Evolutionary conservation across 257 asterid genomes (phyloP).

Genomic region (Ligustrum vulgare): DNA sequence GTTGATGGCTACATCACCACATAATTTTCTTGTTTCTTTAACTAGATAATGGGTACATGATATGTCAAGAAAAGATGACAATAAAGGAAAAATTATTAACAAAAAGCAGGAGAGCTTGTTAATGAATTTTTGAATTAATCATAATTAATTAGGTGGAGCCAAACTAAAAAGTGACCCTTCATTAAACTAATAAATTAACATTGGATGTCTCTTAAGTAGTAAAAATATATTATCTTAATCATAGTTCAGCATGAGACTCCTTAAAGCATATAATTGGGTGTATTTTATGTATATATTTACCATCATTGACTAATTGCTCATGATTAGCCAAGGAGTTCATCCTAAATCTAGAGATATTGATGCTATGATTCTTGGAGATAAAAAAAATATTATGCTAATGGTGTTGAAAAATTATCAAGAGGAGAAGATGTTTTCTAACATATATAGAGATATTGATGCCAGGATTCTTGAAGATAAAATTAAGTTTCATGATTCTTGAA

Average conservation of each 20-base stretch:
- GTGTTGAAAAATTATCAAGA: slow-evolving; percentile 24
- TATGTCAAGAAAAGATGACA: not conserved
- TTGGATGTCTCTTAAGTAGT: slow-evolving; percentile 27
- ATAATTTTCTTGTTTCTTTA: not conserved
- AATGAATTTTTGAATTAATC: slow-evolving; percentile 10
- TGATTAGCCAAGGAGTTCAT: slow-evolving; percentile 26
- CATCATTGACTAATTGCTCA: slow-evolving; percentile 45
- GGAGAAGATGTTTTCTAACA: not conserved
- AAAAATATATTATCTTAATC: slow-evolving; percentile 34
- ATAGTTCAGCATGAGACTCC: slow-evolving; percentile 34
- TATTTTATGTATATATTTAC: slow-evolving; percentile 16
- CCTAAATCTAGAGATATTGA: slow-evolving; percentile 25
- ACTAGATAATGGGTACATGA: not conserved
- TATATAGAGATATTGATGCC: slow-evolving; percentile 7
- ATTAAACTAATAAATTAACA: slow-evolving; percentile 29
- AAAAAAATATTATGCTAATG: slow-evolving; percentile 20
- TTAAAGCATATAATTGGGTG: slow-evolving; percentile 19
- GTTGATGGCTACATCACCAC: not conserved
- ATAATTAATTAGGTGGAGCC: slow-evolving; percentile 46
- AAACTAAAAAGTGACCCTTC: slow-evolving; percentile 49
- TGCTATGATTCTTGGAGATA: slow-evolving; percentile 43
- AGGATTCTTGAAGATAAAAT: slow-evolving; percentile 44
- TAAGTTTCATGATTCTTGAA: no score
- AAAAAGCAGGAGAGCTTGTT: not conserved
- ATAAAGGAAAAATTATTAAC: no score